Evolutionary conservation across 768 basidiomycete species (phyloP).

Genomic region (Amanita pseudoporphyria): DNA sequence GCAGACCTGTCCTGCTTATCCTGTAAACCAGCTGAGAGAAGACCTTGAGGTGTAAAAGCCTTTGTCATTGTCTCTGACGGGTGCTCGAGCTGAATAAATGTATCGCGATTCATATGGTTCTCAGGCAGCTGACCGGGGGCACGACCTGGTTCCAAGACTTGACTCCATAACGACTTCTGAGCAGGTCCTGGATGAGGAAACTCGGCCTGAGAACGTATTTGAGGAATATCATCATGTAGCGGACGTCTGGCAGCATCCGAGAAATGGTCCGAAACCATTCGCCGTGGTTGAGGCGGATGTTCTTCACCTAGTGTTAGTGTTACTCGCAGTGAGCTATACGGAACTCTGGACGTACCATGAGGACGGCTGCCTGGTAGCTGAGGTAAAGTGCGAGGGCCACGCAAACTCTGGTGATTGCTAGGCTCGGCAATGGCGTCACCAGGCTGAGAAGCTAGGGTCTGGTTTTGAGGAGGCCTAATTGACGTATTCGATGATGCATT

Average conservation of each 20-base stretch:
- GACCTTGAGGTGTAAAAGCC: constrained; percentile 89
- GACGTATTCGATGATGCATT: constrained; percentile 17
- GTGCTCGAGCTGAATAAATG: constrained; percentile 66
- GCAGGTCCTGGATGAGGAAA: constrained; percentile 42
- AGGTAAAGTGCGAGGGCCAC: constrained; percentile 56
- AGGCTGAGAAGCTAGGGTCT: constrained; percentile 13
- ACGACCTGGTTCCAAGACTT: constrained; percentile 68
- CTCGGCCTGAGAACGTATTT: constrained; percentile 46
- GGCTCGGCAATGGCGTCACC: constrained; percentile 16
- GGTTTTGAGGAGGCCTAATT: constrained; percentile 19
- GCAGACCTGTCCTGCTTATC: constrained; percentile 96
- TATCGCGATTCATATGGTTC: constrained; percentile 36
- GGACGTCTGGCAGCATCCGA: constrained; percentile 41
- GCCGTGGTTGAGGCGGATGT: constrained; percentile 30
- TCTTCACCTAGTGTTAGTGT: constrained; percentile 21
- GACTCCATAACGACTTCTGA: constrained; percentile 79
- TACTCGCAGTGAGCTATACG: constrained; percentile 25
- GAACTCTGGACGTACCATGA: constrained; percentile 30
- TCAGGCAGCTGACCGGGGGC: constrained; percentile 35
- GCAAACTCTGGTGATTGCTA: constrained; percentile 35
- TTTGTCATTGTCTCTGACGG: constrained; percentile 70
- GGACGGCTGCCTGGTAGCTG: constrained; percentile 44
- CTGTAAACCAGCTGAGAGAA: constrained; percentile 90
- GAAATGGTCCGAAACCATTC: constrained; percentile 45
- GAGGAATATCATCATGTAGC: constrained; percentile 45